A percentile compares a stretch with the other conserved stretches of the same genome.
Conservation (phyloP, 2,329 filamentous ascomycete genomes). For the Colletotrichum noveboracense region DNA sequence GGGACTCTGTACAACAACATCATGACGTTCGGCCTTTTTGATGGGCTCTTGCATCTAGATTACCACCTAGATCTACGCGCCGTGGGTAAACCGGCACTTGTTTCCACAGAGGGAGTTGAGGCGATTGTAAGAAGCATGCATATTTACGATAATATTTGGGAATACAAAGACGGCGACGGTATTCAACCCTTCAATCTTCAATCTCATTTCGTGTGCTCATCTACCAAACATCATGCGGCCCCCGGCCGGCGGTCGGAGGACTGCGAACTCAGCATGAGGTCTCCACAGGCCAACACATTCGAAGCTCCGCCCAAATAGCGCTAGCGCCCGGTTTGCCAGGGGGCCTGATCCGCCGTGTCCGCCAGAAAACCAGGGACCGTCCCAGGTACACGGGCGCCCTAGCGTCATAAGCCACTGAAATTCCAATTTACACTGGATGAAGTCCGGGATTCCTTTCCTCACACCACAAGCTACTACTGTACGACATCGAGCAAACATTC, state of each 20-base stretch:
- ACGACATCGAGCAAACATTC: constrained; percentile 5
- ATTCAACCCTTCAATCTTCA: neutral
- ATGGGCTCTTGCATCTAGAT: neutral
- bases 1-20: neutral
- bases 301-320: neutral
- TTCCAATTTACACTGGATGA: constrained; percentile 10
- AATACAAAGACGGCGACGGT: neutral
- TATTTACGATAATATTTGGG: neutral
- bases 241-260: neutral
- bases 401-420: constrained; percentile 10
- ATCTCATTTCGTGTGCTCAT: neutral
- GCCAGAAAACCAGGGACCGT: constrained; percentile 17
- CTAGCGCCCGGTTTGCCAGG: constrained; percentile 3
- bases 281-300: constrained; percentile 14
- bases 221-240: neutral
- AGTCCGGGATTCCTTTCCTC: constrained; percentile 10
- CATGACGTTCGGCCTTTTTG: neutral
- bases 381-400: constrained; percentile 4
- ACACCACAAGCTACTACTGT: neutral
- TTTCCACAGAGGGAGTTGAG: neutral
- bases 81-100: neutral
- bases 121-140: neutral
- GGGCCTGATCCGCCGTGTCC: constrained; percentile 4
- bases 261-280: neutral
- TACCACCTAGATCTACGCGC: neutral